phyloP scores from a whole-genome alignment of 352 stramenopile genomes.

The Phytopythium kandeliae region DNA sequence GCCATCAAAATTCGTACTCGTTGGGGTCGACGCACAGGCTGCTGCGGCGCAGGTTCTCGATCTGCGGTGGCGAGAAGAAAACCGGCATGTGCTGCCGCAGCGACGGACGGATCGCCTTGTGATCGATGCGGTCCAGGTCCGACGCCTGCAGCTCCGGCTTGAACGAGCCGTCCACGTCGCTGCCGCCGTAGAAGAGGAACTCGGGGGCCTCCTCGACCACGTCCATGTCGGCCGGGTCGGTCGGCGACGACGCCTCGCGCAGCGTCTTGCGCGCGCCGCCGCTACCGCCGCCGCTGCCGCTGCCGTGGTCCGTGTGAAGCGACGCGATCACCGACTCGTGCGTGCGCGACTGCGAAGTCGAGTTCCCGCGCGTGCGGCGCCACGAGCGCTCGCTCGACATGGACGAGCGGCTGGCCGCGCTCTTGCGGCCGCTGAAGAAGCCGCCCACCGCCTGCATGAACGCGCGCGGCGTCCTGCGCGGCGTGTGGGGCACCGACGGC shows the following conservation, averaged over 20 bases:
- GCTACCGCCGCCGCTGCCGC: not conserved
- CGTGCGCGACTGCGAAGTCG: constrained; percentile 22
- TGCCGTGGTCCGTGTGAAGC: constrained; percentile 4
- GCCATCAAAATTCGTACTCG: constrained; percentile 52
- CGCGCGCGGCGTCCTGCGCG: constrained; percentile 23
- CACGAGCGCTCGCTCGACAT: constrained; percentile 22
- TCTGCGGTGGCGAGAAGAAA: constrained; percentile 52
- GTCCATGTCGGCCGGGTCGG: constrained; percentile 20
- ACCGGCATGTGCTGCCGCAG: constrained; percentile 56
- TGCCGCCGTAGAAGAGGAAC: constrained; percentile 66
- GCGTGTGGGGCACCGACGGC: constrained; percentile 9
- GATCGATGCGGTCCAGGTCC: constrained; percentile 31
- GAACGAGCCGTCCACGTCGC: constrained; percentile 41
- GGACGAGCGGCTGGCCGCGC: constrained; percentile 15
- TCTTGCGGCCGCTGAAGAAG: constrained; percentile 41
- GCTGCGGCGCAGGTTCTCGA: constrained; percentile 34
- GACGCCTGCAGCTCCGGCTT: constrained; percentile 33
- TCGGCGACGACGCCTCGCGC: constrained; percentile 17
- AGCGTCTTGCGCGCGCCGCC: constrained; percentile 7
- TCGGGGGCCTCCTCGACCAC: constrained; percentile 25
- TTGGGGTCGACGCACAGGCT: constrained; percentile 36
- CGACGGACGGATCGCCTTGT: constrained; percentile 46
- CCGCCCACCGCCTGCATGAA: constrained; percentile 45
- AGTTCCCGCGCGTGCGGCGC: constrained; percentile 23
- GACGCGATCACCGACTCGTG: constrained; percentile 14